Evolutionary conservation across 2,329 filamentous ascomycete genomes (phyloP), one percentile per base, ranked within the genome.

Genomic region (Penicillium brasilianum): DNA sequence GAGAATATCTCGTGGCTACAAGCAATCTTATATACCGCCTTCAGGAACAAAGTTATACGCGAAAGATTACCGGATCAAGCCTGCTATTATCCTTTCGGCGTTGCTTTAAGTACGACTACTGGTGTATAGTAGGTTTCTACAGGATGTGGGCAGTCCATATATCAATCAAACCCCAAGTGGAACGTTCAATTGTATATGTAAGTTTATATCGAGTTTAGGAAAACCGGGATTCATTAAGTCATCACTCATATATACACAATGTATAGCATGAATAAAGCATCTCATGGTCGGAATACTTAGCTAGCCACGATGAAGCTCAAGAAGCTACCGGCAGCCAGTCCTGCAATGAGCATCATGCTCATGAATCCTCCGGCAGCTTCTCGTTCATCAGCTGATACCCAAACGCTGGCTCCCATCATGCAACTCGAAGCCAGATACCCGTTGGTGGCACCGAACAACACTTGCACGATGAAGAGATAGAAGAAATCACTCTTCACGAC

Each of bases 361-460:
- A 99, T 98, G 75, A 98, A 98, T 1, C 90, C 92, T 50, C 94
- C 95, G 0, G 93, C 89, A 6, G 92, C 93, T 79, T 97, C 93
- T 36, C 90, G 84, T 80, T 99, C 94, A 10, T 89, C 87, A 1
- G 89, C 86, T 4, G 89, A 88, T 0, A 98, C 93, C 86, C 88
- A 94, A 67, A 91, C 87, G 0, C 85, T 87, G 0, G 93, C 90
- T 0, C 90, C 90, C 87, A 98, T 96, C 93, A 99, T 98, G 76
- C 90, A 92, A 68, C 86, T 90, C 59, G 90, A 92, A 32, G 91
- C 90, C 14, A 99, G 77, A 83, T 90, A 98, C 1, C 95, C 95
- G 73, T 94, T 98, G 10, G 88, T 90, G 39, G 93, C 71, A 1
- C 95, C 95, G 72, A 96, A 98, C 0, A 89, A 79, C 14, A 95